Evolutionary conservation across 106 monocot species (phyloP).

Genomic region (Dendrobium officinale): DNA sequence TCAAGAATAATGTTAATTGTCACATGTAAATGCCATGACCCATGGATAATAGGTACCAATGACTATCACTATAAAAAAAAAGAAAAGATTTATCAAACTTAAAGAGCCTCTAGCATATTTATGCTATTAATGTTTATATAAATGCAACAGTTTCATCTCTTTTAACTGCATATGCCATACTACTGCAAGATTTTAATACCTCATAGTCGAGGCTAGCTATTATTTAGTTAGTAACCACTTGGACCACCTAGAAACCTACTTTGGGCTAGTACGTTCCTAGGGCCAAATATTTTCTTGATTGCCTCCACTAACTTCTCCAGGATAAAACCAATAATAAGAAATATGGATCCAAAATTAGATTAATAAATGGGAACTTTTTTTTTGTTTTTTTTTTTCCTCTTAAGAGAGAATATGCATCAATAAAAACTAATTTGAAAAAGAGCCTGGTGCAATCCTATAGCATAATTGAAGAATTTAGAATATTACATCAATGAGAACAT

Average conservation of each 20-base stretch:
- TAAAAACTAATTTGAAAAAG: not conserved
- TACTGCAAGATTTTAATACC: not conserved
- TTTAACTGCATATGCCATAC: not conserved
- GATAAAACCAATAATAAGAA: not conserved
- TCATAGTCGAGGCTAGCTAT: not conserved
- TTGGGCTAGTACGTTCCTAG: not conserved
- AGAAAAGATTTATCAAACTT: not conserved
- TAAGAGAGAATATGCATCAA: not conserved
- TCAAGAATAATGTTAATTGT: not conserved
- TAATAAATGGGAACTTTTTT: not conserved
- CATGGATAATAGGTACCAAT: not conserved
- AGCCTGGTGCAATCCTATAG: not conserved
- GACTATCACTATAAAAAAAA: not conserved
- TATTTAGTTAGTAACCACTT: not conserved
- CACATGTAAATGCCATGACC: not conserved
- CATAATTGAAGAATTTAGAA: not conserved
- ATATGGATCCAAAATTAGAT: not conserved
- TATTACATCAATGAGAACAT: not conserved
- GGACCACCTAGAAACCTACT: not conserved
- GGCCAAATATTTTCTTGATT: not conserved
- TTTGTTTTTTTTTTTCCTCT: not conserved
- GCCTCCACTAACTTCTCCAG: not conserved
- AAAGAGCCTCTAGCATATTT: not conserved
- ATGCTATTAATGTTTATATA: not conserved
- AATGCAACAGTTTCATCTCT: not conserved